These are phyloP conservation scores for Allium fistulosum DNA, from an alignment of 106 monocot genomes.

Conservation along the genomic window DNA sequence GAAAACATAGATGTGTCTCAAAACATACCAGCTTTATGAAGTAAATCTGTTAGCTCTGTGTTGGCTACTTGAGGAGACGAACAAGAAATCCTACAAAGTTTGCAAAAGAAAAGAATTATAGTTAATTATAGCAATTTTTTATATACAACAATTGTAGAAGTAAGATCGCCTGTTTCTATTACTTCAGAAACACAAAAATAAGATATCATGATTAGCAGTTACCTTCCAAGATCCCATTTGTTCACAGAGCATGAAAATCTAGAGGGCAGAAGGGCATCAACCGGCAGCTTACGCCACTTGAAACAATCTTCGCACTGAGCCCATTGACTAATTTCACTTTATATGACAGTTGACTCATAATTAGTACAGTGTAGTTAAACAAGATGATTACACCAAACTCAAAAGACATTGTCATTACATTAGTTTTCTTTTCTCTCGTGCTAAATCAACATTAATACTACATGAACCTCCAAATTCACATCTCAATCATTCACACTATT, in stretches of 20 bases:
- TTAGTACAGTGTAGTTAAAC: background rate
- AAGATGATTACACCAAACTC: background rate
- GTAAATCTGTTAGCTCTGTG: constrained; percentile 44
- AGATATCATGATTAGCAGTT: background rate
- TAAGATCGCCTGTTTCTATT: background rate
- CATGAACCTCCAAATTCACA: too few species aligned
- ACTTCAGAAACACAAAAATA: background rate
- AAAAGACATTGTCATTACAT: background rate
- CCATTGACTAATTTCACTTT: constrained; percentile 62
- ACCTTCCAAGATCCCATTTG: constrained; percentile 77
- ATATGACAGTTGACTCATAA: constrained; percentile 1
- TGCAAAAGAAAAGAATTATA: constrained; percentile 1
- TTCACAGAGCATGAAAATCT: constrained; percentile 75
- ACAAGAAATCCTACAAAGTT: constrained; percentile 58
- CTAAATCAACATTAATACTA: too few species aligned
- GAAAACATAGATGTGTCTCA: too few species aligned
- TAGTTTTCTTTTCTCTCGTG: too few species aligned
- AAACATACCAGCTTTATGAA: constrained; percentile 51
- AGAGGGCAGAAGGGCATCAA: constrained; percentile 52
- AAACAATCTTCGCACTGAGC: constrained; percentile 80
- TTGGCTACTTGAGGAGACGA: constrained; percentile 50
- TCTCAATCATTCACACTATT: too few species aligned
- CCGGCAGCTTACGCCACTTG: constrained; percentile 70
- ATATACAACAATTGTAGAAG: background rate
- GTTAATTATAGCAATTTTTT: background rate